These are phyloP conservation scores for Nakaseomyces kungkrabaensis DNA, from an alignment of 1,139 yeast species.

Conservation along the genomic window DNA sequence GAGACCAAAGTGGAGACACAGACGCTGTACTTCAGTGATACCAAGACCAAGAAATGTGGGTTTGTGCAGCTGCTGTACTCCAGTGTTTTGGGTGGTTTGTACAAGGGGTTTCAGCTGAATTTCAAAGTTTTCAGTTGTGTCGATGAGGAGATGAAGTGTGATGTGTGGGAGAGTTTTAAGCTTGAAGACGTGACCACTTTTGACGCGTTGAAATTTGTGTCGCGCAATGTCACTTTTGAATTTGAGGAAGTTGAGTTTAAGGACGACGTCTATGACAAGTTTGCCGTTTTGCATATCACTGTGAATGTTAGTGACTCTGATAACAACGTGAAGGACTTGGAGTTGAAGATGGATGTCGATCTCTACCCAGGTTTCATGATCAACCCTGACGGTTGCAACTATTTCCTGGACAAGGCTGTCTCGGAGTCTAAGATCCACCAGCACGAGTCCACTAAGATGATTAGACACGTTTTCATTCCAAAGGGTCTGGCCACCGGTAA, in stretches of 20 bases:
- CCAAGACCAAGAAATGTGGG: conserved; percentile 52
- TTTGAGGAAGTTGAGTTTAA: conserved; percentile 43
- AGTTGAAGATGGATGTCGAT: conserved; percentile 14
- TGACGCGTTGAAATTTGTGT: conserved; percentile 26
- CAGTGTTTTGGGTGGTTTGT: conserved; percentile 60
- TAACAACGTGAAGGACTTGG: conserved; percentile 37
- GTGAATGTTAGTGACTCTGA: conserved; percentile 35
- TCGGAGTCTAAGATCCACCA: conserved; percentile 51
- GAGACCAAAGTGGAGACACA: conserved; percentile 73
- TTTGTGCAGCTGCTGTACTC: conserved; percentile 82
- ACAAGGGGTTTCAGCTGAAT: conserved; percentile 79
- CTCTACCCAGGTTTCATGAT: conserved; percentile 47
- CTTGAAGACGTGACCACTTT: conserved; percentile 13
- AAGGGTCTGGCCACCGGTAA: conserved; percentile 55
- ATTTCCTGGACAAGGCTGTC: conserved; percentile 35
- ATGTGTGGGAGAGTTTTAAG: conserved; percentile 24
- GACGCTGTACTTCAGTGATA: conserved; percentile 63
- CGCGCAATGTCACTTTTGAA: conserved; percentile 53
- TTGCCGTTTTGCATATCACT: conserved; percentile 13
- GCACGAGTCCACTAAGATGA: conserved; percentile 7
- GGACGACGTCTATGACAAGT: conserved; percentile 6
- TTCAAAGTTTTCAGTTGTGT: conserved; percentile 44
- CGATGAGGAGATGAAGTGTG: conserved; percentile 24
- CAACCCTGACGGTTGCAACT: conserved; percentile 55
- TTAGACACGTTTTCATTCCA: conserved; percentile 71